Evolutionary conservation across 768 basidiomycete species (phyloP).

Genomic region (Kwoniella europaea): DNA sequence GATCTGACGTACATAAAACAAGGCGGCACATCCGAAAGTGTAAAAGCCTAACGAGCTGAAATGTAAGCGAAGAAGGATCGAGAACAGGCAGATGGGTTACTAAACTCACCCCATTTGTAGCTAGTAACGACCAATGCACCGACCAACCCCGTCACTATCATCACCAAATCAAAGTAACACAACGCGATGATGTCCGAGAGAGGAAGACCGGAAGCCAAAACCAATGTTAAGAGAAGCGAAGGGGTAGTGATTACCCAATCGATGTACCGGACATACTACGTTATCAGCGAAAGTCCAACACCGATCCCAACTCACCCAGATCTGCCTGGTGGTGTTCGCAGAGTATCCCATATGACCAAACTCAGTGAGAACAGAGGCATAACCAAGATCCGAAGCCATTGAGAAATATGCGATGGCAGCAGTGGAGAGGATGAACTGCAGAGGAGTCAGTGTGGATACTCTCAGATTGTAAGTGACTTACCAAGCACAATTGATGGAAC

Average conservation of each 20-base stretch:
- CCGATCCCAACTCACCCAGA: constrained; percentile 48
- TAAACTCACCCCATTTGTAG: constrained; percentile 61
- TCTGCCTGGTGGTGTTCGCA: constrained; percentile 55
- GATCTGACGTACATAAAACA: constrained; percentile 58
- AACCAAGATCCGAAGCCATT: constrained; percentile 67
- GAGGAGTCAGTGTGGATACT: background rate
- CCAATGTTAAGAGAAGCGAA: constrained; percentile 62
- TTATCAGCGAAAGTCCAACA: background rate
- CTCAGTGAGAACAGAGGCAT: constrained; percentile 62
- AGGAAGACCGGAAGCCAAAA: constrained; percentile 63
- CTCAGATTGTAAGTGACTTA: background rate
- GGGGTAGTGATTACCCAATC: constrained; percentile 68
- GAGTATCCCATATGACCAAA: constrained; percentile 61
- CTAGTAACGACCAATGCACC: constrained; percentile 64
- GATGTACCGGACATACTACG: constrained; percentile 42
- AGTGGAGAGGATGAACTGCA: constrained; percentile 61
- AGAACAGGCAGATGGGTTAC: background rate
- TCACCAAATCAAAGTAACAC: constrained; percentile 63
- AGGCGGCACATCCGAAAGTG: constrained; percentile 62
- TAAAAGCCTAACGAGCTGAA: constrained; percentile 58
- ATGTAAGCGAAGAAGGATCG: background rate
- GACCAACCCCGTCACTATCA: constrained; percentile 62
- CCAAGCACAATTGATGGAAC: constrained; percentile 64
- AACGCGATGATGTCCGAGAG: constrained; percentile 63
- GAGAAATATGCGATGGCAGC: constrained; percentile 63